phyloP scores from a whole-genome alignment of 1,284 basidiomycete genomes.

The Rhodotorula sp. region DNA sequence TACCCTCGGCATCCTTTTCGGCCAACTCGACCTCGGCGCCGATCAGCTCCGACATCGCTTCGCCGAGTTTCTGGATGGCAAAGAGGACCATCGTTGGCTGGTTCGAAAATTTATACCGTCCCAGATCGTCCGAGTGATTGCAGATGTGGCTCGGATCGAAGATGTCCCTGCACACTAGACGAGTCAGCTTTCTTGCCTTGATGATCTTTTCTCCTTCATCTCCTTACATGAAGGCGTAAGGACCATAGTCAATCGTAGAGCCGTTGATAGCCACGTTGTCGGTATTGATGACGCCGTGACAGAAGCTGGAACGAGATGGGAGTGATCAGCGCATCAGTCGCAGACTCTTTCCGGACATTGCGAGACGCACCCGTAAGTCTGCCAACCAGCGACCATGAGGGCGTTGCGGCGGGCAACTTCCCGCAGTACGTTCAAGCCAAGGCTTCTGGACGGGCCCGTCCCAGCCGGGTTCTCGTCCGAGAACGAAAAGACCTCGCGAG shows the following conservation, averaged over 20 bases:
- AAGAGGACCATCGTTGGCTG: conserved; percentile 60
- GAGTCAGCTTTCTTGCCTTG: too few relatives aligned
- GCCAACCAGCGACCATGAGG: conserved; percentile 88
- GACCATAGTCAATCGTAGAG: conserved; percentile 87
- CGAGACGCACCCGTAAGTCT: conserved; percentile 53
- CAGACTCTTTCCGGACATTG: not conserved
- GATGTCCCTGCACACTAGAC: conserved; percentile 38
- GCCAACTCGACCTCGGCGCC: conserved; percentile 64
- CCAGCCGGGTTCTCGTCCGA: conserved; percentile 8
- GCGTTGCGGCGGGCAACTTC: conserved; percentile 81
- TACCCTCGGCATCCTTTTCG: not conserved
- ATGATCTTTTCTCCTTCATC: too few relatives aligned
- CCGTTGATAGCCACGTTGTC: conserved; percentile 67
- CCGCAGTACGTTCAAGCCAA: conserved; percentile 60
- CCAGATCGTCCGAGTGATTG: conserved; percentile 84
- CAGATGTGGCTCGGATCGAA: conserved; percentile 77
- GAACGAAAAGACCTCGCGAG: conserved; percentile 63
- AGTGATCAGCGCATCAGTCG: not conserved
- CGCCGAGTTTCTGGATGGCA: conserved; percentile 71
- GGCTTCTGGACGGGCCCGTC: conserved; percentile 25
- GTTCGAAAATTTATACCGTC: conserved; percentile 75
- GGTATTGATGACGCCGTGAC: conserved; percentile 41
- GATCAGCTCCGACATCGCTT: conserved; percentile 73
- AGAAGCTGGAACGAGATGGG: conserved; percentile 7
- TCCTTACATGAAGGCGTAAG: conserved; percentile 82